Conservation (phyloP, 129 eudicot genomes). For the Flaveria ramosissima region DNA sequence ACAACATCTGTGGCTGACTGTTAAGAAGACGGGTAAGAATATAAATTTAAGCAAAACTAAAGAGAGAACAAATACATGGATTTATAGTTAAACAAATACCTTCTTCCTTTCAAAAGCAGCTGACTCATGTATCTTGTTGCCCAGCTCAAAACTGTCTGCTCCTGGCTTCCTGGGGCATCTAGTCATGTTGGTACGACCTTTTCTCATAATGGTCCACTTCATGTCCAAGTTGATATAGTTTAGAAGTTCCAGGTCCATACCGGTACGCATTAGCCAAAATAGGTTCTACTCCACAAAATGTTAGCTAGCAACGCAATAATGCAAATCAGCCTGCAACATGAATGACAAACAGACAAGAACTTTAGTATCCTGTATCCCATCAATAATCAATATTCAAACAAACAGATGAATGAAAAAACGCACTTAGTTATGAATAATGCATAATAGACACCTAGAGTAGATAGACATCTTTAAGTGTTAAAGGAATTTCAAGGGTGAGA, state of each 20-base stretch:
- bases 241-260: slow-evolving; percentile 32
- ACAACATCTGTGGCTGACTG: slow-evolving; percentile 23
- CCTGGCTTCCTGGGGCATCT: slow-evolving; percentile 37
- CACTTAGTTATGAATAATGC: background rate
- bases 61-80: background rate
- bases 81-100: slow-evolving; percentile 9
- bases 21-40: slow-evolving; percentile 10
- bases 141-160: background rate
- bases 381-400: background rate
- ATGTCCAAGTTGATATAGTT: slow-evolving; percentile 25
- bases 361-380: slow-evolving; percentile 2
- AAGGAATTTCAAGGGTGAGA: no score
- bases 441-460: background rate
- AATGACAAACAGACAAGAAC: slow-evolving; percentile 8
- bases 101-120: slow-evolving; percentile 18
- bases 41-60: background rate
- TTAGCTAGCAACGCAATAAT: background rate
- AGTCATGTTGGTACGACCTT: slow-evolving; percentile 31
- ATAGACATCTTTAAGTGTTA: background rate
- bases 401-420: background rate
- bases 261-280: slow-evolving; percentile 1
- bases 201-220: slow-evolving; percentile 33
- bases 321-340: slow-evolving; percentile 20
- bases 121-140: background rate
- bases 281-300: slow-evolving; percentile 20